Base-by-base conservation (phyloP, 768 basidiomycete species). In the Leucocoprinus birnbaumii region DNA sequence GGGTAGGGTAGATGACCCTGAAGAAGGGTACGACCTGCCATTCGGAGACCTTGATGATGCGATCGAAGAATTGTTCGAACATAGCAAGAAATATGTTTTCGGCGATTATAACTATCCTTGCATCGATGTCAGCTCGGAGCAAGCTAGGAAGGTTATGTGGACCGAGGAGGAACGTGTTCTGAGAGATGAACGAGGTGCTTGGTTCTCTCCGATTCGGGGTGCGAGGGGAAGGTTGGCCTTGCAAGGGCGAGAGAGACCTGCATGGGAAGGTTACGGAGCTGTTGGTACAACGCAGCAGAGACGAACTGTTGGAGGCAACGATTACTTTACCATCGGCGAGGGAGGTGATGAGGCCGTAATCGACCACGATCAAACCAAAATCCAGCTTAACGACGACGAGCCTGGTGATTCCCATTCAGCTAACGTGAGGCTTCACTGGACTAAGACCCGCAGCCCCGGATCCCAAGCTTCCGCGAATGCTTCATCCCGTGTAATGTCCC, bases 81-180 rank as follows among this genome's bases (percentile, higher is more conserved):
- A 93, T 37, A 87, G 91, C 66, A 82, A 83, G 66, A 77, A 81
- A 60, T 89, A 92, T 57, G 76, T 95, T 22, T 98, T 94, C 61
- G 93, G 93, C 3, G 90, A 95, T 70, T 93, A 94, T 66, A 82
- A 90, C 63, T 96, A 95, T 65, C 94, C 94, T 0, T 84, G 83
- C 53, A 85, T 94, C 57, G 94, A 96, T 63, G 88, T 91, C 46
- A 94, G 89, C 70, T 83, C 86, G 22, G 91, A 94, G 69, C 62
- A 68, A 16, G 90, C 88, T 18, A 73, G 83, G 57, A 70, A 71
- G 27, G 66, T 73, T 44, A 86, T 90, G 68, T 89, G 91, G 84
- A 82, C 85, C 54, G 91, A 93, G 63, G 94, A 97, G 68, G 91
- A 95, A 65, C 79, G 89, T 38, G 86, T 94, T 34, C 65, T 95